A percentile compares a stretch with the other conserved stretches of the same genome.
phyloP scores from a whole-genome alignment of 2,329 filamentous ascomycete species.

The Verticillium isaacii region DNA sequence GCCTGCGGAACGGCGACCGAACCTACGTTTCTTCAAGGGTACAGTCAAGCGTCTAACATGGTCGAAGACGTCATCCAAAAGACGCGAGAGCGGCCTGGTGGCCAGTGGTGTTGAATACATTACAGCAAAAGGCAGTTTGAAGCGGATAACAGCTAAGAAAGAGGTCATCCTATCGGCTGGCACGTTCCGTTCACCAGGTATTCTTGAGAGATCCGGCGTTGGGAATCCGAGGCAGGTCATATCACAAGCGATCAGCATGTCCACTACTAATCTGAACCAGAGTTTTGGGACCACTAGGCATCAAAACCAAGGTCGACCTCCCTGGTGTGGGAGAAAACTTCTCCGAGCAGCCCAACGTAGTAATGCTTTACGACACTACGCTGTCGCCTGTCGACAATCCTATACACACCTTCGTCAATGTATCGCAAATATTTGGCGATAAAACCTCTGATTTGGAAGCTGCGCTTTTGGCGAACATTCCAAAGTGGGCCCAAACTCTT shows the following conservation, averaged over 20 bases:
- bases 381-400: slow-evolving; percentile 9
- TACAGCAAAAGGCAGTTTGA: slow-evolving; percentile 26
- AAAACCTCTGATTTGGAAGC: slow-evolving; percentile 16
- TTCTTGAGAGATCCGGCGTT: slow-evolving; percentile 49
- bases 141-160: slow-evolving; percentile 30
- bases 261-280: slow-evolving; percentile 14
- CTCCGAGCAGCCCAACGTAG: slow-evolving; percentile 41
- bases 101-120: slow-evolving; percentile 32
- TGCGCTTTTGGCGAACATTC: slow-evolving; percentile 17
- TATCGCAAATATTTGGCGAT: slow-evolving; percentile 27
- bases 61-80: slow-evolving; percentile 5
- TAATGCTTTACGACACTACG: slow-evolving; percentile 5
- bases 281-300: slow-evolving; percentile 34
- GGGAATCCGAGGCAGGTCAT: slow-evolving; percentile 29
- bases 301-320: slow-evolving; percentile 36
- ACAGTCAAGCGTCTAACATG: slow-evolving; percentile 26
- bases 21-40: slow-evolving; percentile 32
- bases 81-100: slow-evolving; percentile 8
- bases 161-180: slow-evolving; percentile 46
- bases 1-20: slow-evolving; percentile 27
- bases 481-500: slow-evolving; percentile 23
- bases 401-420: slow-evolving; percentile 27
- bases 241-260: neutral
- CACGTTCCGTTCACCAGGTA: slow-evolving; percentile 43
- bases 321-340: slow-evolving; percentile 50